Percentiles rank a stretch among this genome's conserved stretches.
These are phyloP conservation scores for Clonostachys rhizophaga DNA, from an alignment of 2,329 filamentous ascomycete genomes.

Conservation along the genomic window DNA sequence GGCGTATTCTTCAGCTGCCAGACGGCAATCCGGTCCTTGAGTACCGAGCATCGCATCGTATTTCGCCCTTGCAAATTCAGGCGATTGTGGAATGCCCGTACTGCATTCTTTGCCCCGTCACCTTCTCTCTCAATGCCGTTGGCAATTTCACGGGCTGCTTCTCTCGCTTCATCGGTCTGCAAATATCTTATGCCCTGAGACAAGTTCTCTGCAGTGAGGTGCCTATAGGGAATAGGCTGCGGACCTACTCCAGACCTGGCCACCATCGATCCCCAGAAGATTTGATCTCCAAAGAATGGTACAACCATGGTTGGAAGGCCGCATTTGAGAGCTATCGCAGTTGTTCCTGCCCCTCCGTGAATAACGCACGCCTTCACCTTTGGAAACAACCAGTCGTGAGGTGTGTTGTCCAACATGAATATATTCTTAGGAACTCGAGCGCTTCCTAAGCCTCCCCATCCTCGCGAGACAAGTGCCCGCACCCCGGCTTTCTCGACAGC, in stretches of 20 bases:
- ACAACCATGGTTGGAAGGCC: slow-evolving; percentile 72
- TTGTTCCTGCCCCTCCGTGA: slow-evolving; percentile 75
- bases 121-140: slow-evolving; percentile 57
- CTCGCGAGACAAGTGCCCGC: slow-evolving; percentile 68
- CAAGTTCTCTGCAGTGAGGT: slow-evolving; percentile 56
- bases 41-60: slow-evolving; percentile 61
- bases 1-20: slow-evolving; percentile 62
- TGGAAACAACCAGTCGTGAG: slow-evolving; percentile 75
- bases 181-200: slow-evolving; percentile 68
- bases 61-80: slow-evolving; percentile 44
- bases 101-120: slow-evolving; percentile 66
- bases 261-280: slow-evolving; percentile 74
- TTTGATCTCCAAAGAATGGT: slow-evolving; percentile 76
- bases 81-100: slow-evolving; percentile 60
- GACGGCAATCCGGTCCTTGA: slow-evolving; percentile 57
- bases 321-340: slow-evolving; percentile 67
- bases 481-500: slow-evolving; percentile 63
- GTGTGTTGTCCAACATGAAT: slow-evolving; percentile 69
- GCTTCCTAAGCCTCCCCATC: slow-evolving; percentile 68
- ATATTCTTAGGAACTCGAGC: slow-evolving; percentile 55
- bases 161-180: slow-evolving; percentile 53
- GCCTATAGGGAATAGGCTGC: slow-evolving; percentile 63
- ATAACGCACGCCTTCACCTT: slow-evolving; percentile 63
- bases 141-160: slow-evolving; percentile 55
- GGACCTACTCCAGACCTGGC: slow-evolving; percentile 60